Evolutionary conservation across 2,329 filamentous ascomycete species (phyloP).

Genomic region (Colletotrichum abscissum): DNA sequence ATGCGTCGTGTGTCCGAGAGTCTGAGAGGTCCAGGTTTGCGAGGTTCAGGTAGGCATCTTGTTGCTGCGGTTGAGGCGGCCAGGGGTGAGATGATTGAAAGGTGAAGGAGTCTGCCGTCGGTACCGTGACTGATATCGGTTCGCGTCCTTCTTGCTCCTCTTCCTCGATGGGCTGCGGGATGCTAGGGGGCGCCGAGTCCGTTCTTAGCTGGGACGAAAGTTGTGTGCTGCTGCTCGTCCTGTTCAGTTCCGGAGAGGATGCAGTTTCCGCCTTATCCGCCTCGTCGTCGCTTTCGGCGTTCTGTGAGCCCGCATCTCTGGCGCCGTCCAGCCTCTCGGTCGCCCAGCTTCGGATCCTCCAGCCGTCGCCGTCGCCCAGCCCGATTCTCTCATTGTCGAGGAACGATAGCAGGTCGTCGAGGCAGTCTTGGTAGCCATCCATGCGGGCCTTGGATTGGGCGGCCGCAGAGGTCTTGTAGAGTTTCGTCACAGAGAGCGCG

Average conservation of each 20-base stretch:
- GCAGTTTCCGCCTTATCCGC: slow-evolving; percentile 69
- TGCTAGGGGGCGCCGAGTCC: slow-evolving; percentile 48
- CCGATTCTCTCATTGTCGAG: slow-evolving; percentile 86
- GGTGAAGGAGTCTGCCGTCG: slow-evolving; percentile 72
- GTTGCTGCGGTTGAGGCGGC: slow-evolving; percentile 51
- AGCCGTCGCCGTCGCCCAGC: slow-evolving; percentile 81
- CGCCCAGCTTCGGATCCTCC: slow-evolving; percentile 71
- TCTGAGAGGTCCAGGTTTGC: slow-evolving; percentile 71
- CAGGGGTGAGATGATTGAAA: slow-evolving; percentile 75
- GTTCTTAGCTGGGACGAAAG: slow-evolving; percentile 41
- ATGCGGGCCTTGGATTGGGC: slow-evolving; percentile 80
- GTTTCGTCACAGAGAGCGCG: slow-evolving; percentile 92
- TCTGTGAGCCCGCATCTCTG: slow-evolving; percentile 63
- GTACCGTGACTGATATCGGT: slow-evolving; percentile 56
- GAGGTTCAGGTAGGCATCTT: slow-evolving; percentile 68
- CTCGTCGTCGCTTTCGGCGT: slow-evolving; percentile 77
- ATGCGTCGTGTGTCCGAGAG: slow-evolving; percentile 53
- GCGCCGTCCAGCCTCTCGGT: slow-evolving; percentile 74
- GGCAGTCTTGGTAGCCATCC: slow-evolving; percentile 92
- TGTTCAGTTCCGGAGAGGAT: slow-evolving; percentile 68
- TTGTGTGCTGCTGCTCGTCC: slow-evolving; percentile 50
- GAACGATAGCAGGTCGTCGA: slow-evolving; percentile 89
- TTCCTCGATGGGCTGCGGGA: slow-evolving; percentile 30
- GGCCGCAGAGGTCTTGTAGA: slow-evolving; percentile 90
- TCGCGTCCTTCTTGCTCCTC: slow-evolving; percentile 31